Evolutionary conservation across 352 stramenopile genomes (phyloP), one percentile per base, ranked within the genome.

Genomic region (Phytopythium sindhum): DNA sequence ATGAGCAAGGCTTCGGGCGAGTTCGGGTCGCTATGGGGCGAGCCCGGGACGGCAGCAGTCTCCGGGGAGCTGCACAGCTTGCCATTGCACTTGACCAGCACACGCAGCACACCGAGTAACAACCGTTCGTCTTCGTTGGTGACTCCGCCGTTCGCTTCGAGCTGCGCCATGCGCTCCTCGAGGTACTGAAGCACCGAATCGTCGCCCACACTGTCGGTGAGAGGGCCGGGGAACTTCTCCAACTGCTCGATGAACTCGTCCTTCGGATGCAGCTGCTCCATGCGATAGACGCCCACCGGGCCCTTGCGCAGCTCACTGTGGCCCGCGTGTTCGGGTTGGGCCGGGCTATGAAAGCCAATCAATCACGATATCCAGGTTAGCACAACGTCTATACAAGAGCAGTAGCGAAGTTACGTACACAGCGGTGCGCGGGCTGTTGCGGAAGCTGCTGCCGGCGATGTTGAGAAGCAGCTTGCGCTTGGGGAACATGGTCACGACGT

Each of bases 401-500:
- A 58, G 54, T 2, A 41, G 19, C 2, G 23, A 28, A 23, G 48
- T 67, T 10, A 72, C 80, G 61, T 82, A 93, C 85, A 68, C 63
- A 73, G 66, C 60, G 21, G 65, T 67, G 2, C 81, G 81, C 42
- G 84, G 84, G 42, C 84, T 95, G 70, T 84, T 90, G 55, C 81
- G 82, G 44, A 81, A 70, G 64, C 74, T 66, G 62, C 68, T 83
- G 58, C 74, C 76, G 21, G 77, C 74, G 56, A 79, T 82, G 57
- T 90, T 93, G 26, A 94, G 60, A 6, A 84, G 84, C 61, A 95
- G 56, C 58, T 96, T 95, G 57, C 84, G 78, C 66, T 92, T 93
- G 0, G 88, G 88, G 68, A 95, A 92, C 88, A 96, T 96, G 9
- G 83, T 93, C 54, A 90, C 87, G n/a, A 95, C 73, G 55, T 92